These are phyloP conservation scores for Porcisia hertigi DNA, from an alignment of 208 protist genomes.

Conservation along the genomic window DNA sequence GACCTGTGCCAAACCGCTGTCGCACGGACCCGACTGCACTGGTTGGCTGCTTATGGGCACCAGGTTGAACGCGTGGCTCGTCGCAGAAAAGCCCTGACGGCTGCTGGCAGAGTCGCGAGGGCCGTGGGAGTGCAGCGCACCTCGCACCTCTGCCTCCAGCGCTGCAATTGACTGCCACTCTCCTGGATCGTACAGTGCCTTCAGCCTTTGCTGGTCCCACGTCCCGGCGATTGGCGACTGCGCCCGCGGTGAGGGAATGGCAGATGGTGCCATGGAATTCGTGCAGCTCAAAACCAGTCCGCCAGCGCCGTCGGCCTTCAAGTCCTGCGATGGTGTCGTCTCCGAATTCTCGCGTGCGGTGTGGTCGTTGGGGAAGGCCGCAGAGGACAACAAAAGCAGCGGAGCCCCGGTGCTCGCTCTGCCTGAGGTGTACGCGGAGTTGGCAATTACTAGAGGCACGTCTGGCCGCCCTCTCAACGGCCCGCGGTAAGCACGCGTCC, in stretches of 20 bases:
- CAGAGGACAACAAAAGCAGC: constrained; percentile 40
- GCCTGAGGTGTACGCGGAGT: constrained; percentile 33
- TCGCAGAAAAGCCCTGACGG: constrained; percentile 12
- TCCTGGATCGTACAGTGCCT: constrained; percentile 49
- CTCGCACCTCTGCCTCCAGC: constrained; percentile 64
- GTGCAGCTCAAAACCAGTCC: constrained; percentile 36
- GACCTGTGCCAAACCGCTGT: neutral
- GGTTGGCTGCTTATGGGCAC: constrained; percentile 14
- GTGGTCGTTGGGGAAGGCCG: constrained; percentile 29
- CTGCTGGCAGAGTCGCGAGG: constrained; percentile 30
- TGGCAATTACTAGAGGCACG: constrained; percentile 53
- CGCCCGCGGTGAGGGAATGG: constrained; percentile 28
- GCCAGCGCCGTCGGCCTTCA: constrained; percentile 8
- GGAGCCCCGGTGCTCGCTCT: constrained; percentile 25
- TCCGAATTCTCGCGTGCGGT: constrained; percentile 19
- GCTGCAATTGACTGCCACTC: constrained; percentile 60
- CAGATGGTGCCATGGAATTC: constrained; percentile 23
- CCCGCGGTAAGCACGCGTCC: constrained; percentile 39
- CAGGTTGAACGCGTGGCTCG: constrained; percentile 4
- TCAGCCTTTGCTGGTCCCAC: constrained; percentile 45
- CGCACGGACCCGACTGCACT: neutral
- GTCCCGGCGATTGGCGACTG: constrained; percentile 26
- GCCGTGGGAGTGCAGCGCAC: constrained; percentile 35
- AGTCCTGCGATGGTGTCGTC: neutral
- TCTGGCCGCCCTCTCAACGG: constrained; percentile 24